phyloP scores from a whole-genome alignment of 2,329 filamentous ascomycete species.

The Tolypocladium pustulatum region DNA sequence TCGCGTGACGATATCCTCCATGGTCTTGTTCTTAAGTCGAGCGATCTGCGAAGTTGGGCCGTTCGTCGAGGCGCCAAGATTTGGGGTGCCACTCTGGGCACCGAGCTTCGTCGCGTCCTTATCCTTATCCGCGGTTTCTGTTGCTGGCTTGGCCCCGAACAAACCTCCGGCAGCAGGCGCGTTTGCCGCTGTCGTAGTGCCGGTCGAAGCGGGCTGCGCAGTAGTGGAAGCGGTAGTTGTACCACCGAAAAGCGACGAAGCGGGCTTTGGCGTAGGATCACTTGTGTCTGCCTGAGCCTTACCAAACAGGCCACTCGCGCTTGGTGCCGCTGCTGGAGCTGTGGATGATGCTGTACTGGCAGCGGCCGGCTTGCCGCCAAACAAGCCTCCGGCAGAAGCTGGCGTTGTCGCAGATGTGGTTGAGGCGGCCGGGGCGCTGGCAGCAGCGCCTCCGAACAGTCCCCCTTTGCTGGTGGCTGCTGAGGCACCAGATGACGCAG shows the following conservation, averaged over 20 bases:
- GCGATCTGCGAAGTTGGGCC: constrained; percentile 79
- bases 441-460: constrained; percentile 21
- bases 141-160: constrained; percentile 23
- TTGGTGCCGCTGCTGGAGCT: constrained; percentile 18
- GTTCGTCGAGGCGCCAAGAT: constrained; percentile 61
- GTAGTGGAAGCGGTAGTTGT: constrained; percentile 12
- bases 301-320: constrained; percentile 21
- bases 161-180: constrained; percentile 16
- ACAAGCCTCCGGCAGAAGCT: constrained; percentile 15
- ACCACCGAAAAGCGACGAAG: constrained; percentile 7
- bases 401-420: constrained; percentile 15
- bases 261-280: constrained; percentile 6
- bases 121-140: constrained; percentile 13
- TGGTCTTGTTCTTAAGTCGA: constrained; percentile 93
- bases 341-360: constrained; percentile 14
- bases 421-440: constrained; percentile 11
- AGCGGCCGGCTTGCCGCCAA: constrained; percentile 21
- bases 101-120: constrained; percentile 18
- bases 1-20: constrained; percentile 96
- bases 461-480: constrained; percentile 17
- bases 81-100: constrained; percentile 20
- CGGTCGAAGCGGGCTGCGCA: constrained; percentile 15
- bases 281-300: constrained; percentile 9
- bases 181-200: constrained; percentile 16
- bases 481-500: constrained; percentile 4